phyloP scores from a whole-genome alignment of 1,284 basidiomycete genomes.

The Ceratobasidium sp. region DNA sequence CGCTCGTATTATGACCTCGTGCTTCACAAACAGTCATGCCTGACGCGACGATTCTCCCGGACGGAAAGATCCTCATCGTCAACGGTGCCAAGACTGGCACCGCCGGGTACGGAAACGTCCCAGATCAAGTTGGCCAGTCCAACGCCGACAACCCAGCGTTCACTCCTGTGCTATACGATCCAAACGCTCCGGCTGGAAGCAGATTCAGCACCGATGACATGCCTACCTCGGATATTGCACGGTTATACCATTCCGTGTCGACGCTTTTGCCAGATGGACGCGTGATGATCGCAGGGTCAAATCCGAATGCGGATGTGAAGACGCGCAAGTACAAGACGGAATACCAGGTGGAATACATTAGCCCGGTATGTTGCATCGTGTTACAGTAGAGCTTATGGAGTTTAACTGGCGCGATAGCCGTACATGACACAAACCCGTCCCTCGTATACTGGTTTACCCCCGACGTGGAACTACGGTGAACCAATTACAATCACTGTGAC shows the following conservation, averaged over 20 bases:
- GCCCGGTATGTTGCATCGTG: slow-evolving; percentile 54
- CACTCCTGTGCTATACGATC: no score
- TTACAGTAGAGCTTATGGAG: background rate
- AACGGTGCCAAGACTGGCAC: slow-evolving; percentile 79
- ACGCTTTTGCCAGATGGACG: slow-evolving; percentile 79
- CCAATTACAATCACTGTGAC: slow-evolving; percentile 71
- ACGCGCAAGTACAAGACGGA: slow-evolving; percentile 72
- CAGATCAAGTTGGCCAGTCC: slow-evolving; percentile 69
- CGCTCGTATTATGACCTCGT: background rate
- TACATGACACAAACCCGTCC: slow-evolving; percentile 80
- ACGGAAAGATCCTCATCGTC: no score
- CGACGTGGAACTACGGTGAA: slow-evolving; percentile 78
- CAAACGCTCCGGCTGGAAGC: slow-evolving; percentile 63
- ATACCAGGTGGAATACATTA: slow-evolving; percentile 82
- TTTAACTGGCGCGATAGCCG: slow-evolving; percentile 42
- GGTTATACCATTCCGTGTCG: slow-evolving; percentile 83
- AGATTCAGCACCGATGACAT: slow-evolving; percentile 72
- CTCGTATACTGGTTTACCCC: slow-evolving; percentile 68
- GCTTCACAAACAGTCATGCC: slow-evolving; percentile 61
- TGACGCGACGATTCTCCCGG: slow-evolving; percentile 75
- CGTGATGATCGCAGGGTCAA: slow-evolving; percentile 79
- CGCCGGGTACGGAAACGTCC: slow-evolving; percentile 86
- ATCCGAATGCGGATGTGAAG: slow-evolving; percentile 77
- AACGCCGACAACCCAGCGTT: slow-evolving; percentile 82
- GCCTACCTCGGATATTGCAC: slow-evolving; percentile 71